Evolutionary conservation across 345 rosid genomes (phyloP).

Genomic region (Xanthoceras sorbifolium): DNA sequence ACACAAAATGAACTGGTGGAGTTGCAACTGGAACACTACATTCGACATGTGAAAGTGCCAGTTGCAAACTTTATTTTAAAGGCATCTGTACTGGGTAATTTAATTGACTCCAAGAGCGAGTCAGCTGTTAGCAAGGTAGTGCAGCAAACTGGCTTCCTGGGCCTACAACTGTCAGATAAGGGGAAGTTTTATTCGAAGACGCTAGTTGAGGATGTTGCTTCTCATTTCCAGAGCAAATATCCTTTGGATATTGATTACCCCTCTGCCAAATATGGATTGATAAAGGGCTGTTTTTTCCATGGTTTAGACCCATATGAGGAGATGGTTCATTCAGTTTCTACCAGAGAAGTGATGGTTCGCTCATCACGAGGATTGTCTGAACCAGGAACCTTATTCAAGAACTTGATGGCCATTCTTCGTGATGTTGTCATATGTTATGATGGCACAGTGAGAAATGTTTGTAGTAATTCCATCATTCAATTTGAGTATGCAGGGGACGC

Average conservation of each 20-base stretch:
- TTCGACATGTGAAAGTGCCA: constrained; percentile 49
- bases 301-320: constrained; percentile 95
- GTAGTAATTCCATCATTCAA: constrained; percentile 84
- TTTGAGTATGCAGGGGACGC: constrained; percentile 67
- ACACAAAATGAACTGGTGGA: constrained; percentile 64
- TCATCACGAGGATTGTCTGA: constrained; percentile 91
- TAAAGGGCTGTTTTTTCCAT: constrained; percentile 70
- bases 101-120: constrained; percentile 81
- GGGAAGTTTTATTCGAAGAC: constrained; percentile 81
- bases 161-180: constrained; percentile 80
- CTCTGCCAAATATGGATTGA: constrained; percentile 72
- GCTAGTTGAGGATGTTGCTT: constrained; percentile 74
- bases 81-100: constrained; percentile 62
- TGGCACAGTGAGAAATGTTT: constrained; percentile 84
- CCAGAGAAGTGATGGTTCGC: constrained; percentile 87
- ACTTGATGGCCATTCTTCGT: constrained; percentile 93
- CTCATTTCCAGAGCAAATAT: constrained; percentile 57
- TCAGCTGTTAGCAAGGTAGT: constrained; percentile 68
- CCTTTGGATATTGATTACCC: constrained; percentile 54
- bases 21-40: constrained; percentile 69
- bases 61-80: constrained; percentile 55
- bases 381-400: constrained; percentile 94
- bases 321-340: constrained; percentile 79
- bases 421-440: constrained; percentile 88
- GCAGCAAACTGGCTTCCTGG: constrained; percentile 88